phyloP scores from a whole-genome alignment of 2,329 filamentous ascomycete genomes.

The Xylaria sp. region DNA sequence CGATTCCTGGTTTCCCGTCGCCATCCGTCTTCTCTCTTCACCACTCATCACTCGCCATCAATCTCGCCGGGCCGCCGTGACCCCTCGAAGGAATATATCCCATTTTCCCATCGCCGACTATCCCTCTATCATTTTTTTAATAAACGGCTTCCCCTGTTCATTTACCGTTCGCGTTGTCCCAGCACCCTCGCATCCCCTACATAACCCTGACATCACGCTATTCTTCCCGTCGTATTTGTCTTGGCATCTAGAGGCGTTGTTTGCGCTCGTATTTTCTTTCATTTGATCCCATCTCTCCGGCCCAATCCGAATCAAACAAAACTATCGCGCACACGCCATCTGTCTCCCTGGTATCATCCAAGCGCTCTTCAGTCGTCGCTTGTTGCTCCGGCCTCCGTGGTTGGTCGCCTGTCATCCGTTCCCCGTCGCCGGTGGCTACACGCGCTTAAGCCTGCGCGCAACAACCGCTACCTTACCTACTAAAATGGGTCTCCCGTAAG shows the following conservation, averaged over 20 bases:
- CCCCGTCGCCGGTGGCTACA: neutral
- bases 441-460: too few relatives aligned
- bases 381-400: conserved; percentile 1
- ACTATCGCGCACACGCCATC: neutral
- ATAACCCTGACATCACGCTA: neutral
- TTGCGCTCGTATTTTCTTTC: neutral
- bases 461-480: neutral
- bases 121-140: conserved; percentile 2
- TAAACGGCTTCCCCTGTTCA: neutral
- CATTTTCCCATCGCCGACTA: conserved; percentile 15
- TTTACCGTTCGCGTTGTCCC: neutral
- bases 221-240: neutral
- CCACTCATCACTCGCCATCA: conserved; percentile 17
- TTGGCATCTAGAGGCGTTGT: neutral
- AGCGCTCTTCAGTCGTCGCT: conserved; percentile 5
- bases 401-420: neutral
- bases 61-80: neutral
- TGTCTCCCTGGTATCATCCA: conserved; percentile 3
- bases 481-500: conserved; percentile 57
- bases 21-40: conserved; percentile 17
- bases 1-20: conserved; percentile 24
- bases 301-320: neutral
- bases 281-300: neutral
- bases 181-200: neutral
- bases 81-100: conserved; percentile 13